phyloP scores from a whole-genome alignment of 2,329 filamentous ascomycete species.

The Alternaria ethzedia region DNA sequence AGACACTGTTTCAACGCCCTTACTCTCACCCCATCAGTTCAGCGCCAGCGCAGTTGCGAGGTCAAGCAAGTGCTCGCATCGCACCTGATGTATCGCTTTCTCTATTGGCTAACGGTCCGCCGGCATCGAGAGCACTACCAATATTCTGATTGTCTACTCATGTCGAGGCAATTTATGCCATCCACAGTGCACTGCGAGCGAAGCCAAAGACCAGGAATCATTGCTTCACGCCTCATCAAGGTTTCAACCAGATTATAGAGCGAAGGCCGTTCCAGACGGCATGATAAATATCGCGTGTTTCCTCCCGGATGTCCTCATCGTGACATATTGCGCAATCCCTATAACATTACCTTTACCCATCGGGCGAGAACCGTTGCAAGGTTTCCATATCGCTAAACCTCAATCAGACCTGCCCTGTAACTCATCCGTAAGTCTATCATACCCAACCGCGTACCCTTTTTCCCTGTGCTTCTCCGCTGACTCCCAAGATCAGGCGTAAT shows the following conservation, averaged over 20 bases:
- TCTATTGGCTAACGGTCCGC: background rate
- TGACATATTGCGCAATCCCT: background rate
- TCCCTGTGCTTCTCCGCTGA: background rate
- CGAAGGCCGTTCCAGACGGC: background rate
- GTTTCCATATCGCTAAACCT: background rate
- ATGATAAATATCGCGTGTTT: background rate
- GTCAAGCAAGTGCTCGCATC: background rate
- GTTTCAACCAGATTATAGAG: background rate
- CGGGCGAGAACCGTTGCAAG: background rate
- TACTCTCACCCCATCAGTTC: too few species aligned
- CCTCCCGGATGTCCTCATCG: background rate
- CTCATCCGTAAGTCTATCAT: background rate
- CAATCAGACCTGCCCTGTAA: background rate
- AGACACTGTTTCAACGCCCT: background rate
- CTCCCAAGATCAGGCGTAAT: background rate
- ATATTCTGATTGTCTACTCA: background rate
- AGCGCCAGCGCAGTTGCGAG: too few species aligned
- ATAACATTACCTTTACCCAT: background rate
- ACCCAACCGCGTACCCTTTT: background rate
- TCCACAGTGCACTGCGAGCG: background rate
- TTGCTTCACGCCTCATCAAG: background rate
- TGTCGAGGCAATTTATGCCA: background rate
- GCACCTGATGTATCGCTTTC: background rate
- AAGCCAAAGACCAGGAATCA: background rate
- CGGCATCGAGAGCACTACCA: background rate